Conservation (phyloP, 306 rosid genomes). For the Carpinus fangiana region DNA sequence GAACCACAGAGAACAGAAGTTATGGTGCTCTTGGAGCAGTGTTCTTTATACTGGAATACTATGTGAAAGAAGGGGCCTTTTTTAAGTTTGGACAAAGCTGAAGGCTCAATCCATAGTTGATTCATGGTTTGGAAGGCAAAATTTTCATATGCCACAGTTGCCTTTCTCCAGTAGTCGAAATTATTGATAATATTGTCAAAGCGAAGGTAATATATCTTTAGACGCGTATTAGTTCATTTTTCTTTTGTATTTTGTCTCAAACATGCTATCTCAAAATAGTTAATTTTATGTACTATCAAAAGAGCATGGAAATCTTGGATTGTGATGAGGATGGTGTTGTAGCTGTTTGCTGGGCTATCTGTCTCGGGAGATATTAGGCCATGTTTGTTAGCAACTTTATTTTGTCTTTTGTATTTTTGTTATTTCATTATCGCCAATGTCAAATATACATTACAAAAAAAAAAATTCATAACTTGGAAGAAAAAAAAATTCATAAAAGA, state of each 20-base stretch:
- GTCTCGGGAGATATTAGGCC: no score
- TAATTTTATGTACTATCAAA: no score
- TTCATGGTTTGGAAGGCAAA: slow-evolving; percentile 23
- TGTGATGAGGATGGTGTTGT: no score
- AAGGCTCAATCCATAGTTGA: slow-evolving; percentile 17
- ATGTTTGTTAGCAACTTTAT: no score
- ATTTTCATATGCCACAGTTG: slow-evolving; percentile 24
- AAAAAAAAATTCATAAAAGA: not conserved
- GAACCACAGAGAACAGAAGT: not conserved
- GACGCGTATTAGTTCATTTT: not conserved
- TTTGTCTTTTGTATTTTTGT: no score
- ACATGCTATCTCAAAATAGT: not conserved
- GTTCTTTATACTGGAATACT: slow-evolving; percentile 14
- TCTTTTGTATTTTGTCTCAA: not conserved
- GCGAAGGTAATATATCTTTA: not conserved
- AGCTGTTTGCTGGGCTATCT: no score
- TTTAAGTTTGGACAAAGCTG: slow-evolving; percentile 24
- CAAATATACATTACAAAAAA: not conserved
- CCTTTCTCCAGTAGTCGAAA: slow-evolving; percentile 3
- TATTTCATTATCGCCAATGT: not conserved
- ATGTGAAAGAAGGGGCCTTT: not conserved
- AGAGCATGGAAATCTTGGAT: no score
- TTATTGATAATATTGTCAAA: not conserved
- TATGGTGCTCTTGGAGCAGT: slow-evolving; percentile 15
- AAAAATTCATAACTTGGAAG: not conserved